These are phyloP conservation scores for Salvia splendens DNA, from an alignment of 257 asterid species.

Conservation along the genomic window DNA sequence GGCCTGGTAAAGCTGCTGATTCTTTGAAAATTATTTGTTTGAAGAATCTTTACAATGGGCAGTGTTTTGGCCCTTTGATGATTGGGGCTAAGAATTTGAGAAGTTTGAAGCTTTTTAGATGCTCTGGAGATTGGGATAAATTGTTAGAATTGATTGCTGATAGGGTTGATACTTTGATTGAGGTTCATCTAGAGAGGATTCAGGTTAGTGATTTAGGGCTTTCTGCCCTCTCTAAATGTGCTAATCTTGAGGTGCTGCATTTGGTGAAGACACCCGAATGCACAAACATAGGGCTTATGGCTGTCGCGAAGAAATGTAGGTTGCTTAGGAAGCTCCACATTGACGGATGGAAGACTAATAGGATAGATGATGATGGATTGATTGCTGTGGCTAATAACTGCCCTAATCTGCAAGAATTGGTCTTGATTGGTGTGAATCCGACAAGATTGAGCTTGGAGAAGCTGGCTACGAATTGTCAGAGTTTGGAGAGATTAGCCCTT, in stretches of 20 bases:
- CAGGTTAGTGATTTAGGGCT: slow-evolving; percentile 72
- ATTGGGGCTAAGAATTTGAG: slow-evolving; percentile 62
- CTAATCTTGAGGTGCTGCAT: slow-evolving; percentile 70
- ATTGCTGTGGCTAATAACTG: slow-evolving; percentile 74
- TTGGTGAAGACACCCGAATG: slow-evolving; percentile 86
- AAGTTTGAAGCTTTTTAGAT: slow-evolving; percentile 70
- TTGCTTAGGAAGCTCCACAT: slow-evolving; percentile 70
- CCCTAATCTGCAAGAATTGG: slow-evolving; percentile 71
- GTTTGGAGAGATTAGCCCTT: slow-evolving; percentile 80
- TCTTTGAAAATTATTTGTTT: slow-evolving; percentile 60
- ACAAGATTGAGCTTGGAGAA: slow-evolving; percentile 51
- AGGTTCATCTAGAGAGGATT: slow-evolving; percentile 77
- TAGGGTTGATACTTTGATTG: slow-evolving; percentile 49
- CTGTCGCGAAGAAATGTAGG: slow-evolving; percentile 69
- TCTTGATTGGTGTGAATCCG: slow-evolving; percentile 83
- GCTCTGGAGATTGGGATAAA: slow-evolving; percentile 92
- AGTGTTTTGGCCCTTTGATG: slow-evolving; percentile 75
- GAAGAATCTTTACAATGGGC: slow-evolving; percentile 83
- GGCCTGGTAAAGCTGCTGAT: slow-evolving; percentile 59
- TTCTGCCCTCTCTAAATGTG: slow-evolving; percentile 54
- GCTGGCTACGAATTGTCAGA: slow-evolving; percentile 61
- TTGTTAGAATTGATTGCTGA: slow-evolving; percentile 54
- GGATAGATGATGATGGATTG: slow-evolving; percentile 78
- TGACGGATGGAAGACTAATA: slow-evolving; percentile 90
- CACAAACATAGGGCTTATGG: slow-evolving; percentile 59